Evolutionary conservation across 371 early-diverging fungal species (phyloP), one percentile per base, ranked within the genome.

Genomic region (Lichtheimia corymbifera): DNA sequence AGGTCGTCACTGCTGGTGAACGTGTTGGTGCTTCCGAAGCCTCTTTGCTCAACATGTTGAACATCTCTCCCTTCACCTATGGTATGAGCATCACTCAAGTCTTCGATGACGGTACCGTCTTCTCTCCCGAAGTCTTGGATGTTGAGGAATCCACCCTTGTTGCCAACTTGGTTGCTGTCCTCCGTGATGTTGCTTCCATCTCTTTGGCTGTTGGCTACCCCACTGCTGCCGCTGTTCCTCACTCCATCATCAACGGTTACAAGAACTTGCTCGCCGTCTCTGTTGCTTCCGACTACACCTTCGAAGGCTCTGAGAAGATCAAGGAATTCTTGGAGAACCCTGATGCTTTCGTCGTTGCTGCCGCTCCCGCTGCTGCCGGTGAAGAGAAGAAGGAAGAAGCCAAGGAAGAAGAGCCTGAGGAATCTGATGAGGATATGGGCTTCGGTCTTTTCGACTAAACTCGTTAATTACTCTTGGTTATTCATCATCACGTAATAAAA

Each of bases 1-100:
- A 93, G 76, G 83, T 99, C 63, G 91, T 99, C 72, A 84, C 87
- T 76, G 84, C 79, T 68, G 99, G 97, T 62, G 79, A 88, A 73
- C 93, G 93, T 87, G 99, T 99, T 83, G 98, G 98, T 82, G 91
- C 97, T 72, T 98, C 99, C 76, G 99, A 99, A 83, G 99, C 99
- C 71, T 89, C 94, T 63, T 88, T 99, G 61, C 88, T 99, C 66
- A 97, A 97, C 91, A 97, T 97, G 96, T 85, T 99, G 86, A 93
- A 96, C 91, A 99, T 99, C 86, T 98, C 98, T 62, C 99, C 99
- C 65, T 99, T 99, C 93, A 97, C 97, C 76, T 99, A 98, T 89
- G 98, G 99, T 91, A 84, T 99, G 90, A 83, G 84, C 65, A 93
- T 99, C 65, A 73, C 83, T 63, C 88, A 93, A 85, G 93, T 99